Percentiles rank a stretch among this genome's conserved stretches.
Evolutionary conservation across 176 grass and related monocot species (phyloP).

Genomic region (Oryza punctata): DNA sequence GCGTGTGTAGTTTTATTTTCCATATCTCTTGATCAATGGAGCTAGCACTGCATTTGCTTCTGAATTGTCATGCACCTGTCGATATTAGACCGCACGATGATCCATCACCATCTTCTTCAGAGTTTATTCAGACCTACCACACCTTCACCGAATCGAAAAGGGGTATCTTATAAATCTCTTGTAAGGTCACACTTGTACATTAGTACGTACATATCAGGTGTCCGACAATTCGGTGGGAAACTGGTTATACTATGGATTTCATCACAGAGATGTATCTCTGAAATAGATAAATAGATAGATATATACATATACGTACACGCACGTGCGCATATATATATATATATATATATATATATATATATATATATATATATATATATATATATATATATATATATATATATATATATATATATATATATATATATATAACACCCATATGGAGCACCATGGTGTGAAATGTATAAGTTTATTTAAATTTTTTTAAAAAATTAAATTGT

Average conservation of each 20-base stretch:
- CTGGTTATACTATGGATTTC: background rate
- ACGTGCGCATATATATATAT: no score
- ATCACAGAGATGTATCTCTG: background rate
- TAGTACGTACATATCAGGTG: conserved; percentile 17
- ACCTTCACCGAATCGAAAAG: background rate
- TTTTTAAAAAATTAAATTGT: no score
- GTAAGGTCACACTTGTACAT: background rate
- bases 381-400: no score
- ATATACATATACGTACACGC: background rate
- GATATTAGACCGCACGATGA: background rate
- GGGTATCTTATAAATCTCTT: background rate
- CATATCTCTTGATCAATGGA: background rate
- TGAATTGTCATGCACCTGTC: background rate
- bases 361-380: no score
- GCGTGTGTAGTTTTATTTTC: background rate
- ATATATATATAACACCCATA: no score
- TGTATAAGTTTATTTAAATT: no score
- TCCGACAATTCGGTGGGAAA: conserved; percentile 9
- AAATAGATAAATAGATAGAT: background rate
- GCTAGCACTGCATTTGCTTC: background rate
- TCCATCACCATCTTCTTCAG: background rate
- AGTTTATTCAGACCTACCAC: conserved; percentile 19
- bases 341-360: no score
- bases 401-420: no score
- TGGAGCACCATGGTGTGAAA: no score